Percentiles rank a stretch among this genome's conserved stretches.
Conservation (phyloP, 140 eudicot species). For the Cichorium intybus region DNA sequence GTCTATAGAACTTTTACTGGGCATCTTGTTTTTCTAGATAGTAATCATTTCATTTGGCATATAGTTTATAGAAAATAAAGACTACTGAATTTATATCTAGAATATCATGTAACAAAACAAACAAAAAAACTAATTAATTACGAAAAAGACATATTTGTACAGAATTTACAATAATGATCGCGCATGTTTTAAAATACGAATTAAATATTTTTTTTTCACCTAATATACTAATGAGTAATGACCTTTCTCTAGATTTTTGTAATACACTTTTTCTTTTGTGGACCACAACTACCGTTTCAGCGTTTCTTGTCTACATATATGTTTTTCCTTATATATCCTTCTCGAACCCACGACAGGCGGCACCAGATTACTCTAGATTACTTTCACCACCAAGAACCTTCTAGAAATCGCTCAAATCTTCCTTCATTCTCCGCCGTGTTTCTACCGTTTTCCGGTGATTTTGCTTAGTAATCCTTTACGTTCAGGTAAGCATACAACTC, state of each 20-base stretch:
- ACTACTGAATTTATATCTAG: too few species aligned
- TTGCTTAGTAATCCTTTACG: background rate
- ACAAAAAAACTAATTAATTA: too few species aligned
- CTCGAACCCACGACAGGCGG: constrained; percentile 24
- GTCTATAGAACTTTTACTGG: too few species aligned
- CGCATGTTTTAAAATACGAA: too few species aligned
- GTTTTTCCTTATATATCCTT: constrained; percentile 25
- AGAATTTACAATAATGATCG: too few species aligned
- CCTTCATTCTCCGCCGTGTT: constrained; percentile 1
- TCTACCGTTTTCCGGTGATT: background rate
- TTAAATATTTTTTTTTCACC: too few species aligned
- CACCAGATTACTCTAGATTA: background rate
- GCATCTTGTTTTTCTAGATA: too few species aligned
- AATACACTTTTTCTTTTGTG: constrained; percentile 20
- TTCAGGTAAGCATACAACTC: background rate
- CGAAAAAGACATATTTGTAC: too few species aligned
- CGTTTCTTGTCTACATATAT: background rate
- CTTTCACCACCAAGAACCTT: constrained; percentile 39
- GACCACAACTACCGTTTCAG: constrained; percentile 17
- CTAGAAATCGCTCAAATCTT: constrained; percentile 33
- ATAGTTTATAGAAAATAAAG: too few species aligned
- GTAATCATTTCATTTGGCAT: too few species aligned
- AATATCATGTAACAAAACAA: too few species aligned
- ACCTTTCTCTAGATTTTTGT: constrained; percentile 21
- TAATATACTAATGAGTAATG: background rate